Evolutionary conservation across 805 yeast genomes (phyloP), one percentile per base, ranked within the genome.

Genomic region (Suhomyces faveliae): DNA sequence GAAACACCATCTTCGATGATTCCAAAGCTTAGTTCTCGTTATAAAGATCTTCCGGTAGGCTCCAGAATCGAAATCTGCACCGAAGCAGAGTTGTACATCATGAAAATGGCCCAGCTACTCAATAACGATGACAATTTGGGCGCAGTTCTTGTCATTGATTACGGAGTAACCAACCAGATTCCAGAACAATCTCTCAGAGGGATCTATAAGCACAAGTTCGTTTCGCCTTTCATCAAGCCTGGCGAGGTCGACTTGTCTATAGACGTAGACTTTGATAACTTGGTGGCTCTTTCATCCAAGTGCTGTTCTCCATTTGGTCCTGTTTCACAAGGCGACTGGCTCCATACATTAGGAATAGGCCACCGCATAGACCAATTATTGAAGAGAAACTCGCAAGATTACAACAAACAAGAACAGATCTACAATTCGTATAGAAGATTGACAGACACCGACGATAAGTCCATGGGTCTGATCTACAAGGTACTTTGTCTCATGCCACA

Each of bases 221-320:
- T 85, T 0, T 79, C 84, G 19, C 96, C 96, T 1, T 84, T 87
- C 50, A 71, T 63, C n/a, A 73, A 74, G 11, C 94, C 94, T 0
- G 96, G 96, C 1, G 78, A 80, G 29, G 91, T 87, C 3, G 96
- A 89, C 67, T 70, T 89, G 24, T 86, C 95, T 0, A 84, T 85
- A 0, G 95, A 89, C 60, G 96, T 89, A 10, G 96, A 89, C 62
- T 89, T 89, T 61, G 76, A 73, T 23, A 84, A 85, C 20, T 63
- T 89, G 45, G 67, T 35, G 62, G 73, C 15, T 40, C 47, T 42
- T 48, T 52, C 38, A 42, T 59, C 53, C 19, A 48, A 54, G 50
- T 27, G 58, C 57, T 10, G 57, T 43, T 55, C 20, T 59, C 71
- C 44, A 51, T 71, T 70, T 50, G 91, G 89, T 0, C 87, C 89